Base-by-base conservation (phyloP, 768 basidiomycete species). In the Candolleomyces eurysporus region DNA sequence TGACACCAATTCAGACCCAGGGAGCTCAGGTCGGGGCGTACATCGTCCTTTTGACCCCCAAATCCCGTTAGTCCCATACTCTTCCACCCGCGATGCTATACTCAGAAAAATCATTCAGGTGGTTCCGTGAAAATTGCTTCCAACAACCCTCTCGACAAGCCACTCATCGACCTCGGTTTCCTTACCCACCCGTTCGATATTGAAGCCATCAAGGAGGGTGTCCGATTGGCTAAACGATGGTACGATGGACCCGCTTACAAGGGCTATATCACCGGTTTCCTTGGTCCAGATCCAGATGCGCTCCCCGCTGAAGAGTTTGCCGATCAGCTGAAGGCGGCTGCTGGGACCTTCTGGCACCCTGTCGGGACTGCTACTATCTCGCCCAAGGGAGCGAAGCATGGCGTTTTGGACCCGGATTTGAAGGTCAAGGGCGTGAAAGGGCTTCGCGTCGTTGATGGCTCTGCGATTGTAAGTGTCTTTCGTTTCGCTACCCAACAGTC, bases 101-200 rank as follows among this genome's bases (percentile, higher is more conserved):
- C 26, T 61, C 31, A 62, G 63, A 1, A 64, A 56, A 49, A 61
- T 13, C 63, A 68, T 36, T 50, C 64, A 40, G 59, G 71, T 17
- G 61, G 64, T 1, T 46, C 55, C 21, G 53, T 63, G 9, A 53
- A 63, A 21, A 50, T 58, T 13, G 45, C 45, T 26, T 58, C 61
- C 39, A 58, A 57, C 16, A 46, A 58, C 45, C 61, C 55, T n/a
- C 45, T 58, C 46, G 56, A 57, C 31, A 57, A 57, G 21, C 54
- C 54, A 21, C 61, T 62, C 49, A 62, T 59, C 40, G 45, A 59
- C 46, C 39, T 57, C 9, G 63, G 58, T 8, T 61, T 48, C 36
- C 58, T 48, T 21, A 58, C 56, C 5, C 45, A 60, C 40, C 53
- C 46, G 1, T 58, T 60, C 30, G 60, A 61, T 16, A 21, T 60